These are phyloP conservation scores for Geranium brycei DNA, from an alignment of 345 rosid species.

Conservation along the genomic window DNA sequence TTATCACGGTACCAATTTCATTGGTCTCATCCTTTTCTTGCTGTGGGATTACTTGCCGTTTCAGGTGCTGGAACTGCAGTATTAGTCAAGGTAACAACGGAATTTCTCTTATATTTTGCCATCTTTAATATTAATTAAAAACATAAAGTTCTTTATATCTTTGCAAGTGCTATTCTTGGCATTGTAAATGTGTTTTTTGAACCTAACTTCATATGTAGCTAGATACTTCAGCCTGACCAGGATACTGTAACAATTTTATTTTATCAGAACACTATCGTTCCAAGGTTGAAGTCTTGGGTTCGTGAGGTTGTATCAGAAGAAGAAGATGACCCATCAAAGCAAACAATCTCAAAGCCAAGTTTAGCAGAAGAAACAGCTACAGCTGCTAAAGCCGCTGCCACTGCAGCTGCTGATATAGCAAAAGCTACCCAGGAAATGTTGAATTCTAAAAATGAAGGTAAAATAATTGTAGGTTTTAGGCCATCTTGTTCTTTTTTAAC, in stretches of 20 bases:
- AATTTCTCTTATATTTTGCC: neutral
- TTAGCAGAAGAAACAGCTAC: conserved; percentile 83
- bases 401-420: conserved; percentile 82
- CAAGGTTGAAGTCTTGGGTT: conserved; percentile 82
- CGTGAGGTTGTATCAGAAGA: conserved; percentile 66
- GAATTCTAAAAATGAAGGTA: conserved; percentile 59
- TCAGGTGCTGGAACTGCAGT: conserved; percentile 86
- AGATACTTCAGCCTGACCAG: neutral
- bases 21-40: conserved; percentile 76
- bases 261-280: conserved; percentile 58
- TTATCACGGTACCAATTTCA: conserved; percentile 30
- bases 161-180: neutral
- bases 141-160: neutral
- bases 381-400: conserved; percentile 87
- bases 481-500: neutral
- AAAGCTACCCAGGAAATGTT: conserved; percentile 79
- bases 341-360: conserved; percentile 46
- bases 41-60: conserved; percentile 66
- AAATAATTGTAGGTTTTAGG: neutral
- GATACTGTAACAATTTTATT: conserved; percentile 19
- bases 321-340: conserved; percentile 39
- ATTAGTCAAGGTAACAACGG: conserved; percentile 48
- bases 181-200: neutral
- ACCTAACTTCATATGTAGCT: neutral
- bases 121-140: too few species aligned